Conservation (phyloP, 163 green algal species). For the Scenedesmus sp. region DNA sequence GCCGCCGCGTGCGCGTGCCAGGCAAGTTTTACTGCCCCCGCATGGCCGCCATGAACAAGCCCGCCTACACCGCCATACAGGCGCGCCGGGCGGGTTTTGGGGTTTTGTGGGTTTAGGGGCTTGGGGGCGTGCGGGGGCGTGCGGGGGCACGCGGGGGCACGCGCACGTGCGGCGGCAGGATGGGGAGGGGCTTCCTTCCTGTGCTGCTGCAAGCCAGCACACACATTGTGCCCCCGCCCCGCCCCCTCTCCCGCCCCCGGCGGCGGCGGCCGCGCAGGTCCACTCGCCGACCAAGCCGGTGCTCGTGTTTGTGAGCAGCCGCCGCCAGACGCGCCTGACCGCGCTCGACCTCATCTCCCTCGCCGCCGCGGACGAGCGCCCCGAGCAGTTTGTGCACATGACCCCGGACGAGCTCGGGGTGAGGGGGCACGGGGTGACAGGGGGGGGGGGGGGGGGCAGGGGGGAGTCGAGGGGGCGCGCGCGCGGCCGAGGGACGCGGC, state of each 20-base stretch:
- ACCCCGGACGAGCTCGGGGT: conserved; percentile 83
- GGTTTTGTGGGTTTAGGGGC: background rate
- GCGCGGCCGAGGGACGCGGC: too few species aligned
- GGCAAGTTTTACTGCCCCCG: conserved; percentile 97
- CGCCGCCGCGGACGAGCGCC: conserved; percentile 86
- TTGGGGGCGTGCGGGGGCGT: background rate
- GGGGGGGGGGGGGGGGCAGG: too few species aligned
- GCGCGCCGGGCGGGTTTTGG: conserved; percentile 50
- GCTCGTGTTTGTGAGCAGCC: conserved; percentile 93
- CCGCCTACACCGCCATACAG: conserved; percentile 93
- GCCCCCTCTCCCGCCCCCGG: too few species aligned
- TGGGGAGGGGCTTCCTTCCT: too few species aligned
- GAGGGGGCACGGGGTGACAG: too few species aligned
- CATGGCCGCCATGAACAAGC: conserved; percentile 99
- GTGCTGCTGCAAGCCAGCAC: too few species aligned
- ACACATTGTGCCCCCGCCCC: background rate
- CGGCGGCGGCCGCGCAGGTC: conserved; percentile 64
- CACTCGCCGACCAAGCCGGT: conserved; percentile 85
- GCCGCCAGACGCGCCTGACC: conserved; percentile 94
- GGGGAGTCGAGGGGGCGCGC: too few species aligned
- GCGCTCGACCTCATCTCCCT: conserved; percentile 95
- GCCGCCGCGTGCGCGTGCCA: background rate
- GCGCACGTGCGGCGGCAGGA: too few species aligned
- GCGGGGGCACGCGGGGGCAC: background rate
- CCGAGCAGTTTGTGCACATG: conserved; percentile 86